phyloP scores from a whole-genome alignment of 352 stramenopile species.

The Phytopythium cucurbitacearum region DNA sequence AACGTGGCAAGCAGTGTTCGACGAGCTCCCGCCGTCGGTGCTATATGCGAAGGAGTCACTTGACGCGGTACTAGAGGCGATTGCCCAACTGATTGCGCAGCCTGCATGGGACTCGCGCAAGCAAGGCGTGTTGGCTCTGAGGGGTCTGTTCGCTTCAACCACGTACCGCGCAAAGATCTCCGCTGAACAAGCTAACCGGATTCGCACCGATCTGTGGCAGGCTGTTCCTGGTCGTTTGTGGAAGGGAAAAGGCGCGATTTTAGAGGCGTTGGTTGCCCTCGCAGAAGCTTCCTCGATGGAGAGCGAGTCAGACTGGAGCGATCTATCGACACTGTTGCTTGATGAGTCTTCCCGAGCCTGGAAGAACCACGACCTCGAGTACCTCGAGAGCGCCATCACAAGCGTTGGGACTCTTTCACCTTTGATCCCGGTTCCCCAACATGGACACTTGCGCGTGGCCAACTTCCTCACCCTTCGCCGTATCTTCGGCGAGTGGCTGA shows the following conservation, averaged over 20 bases:
- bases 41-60: conserved; percentile 45
- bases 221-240: conserved; percentile 67
- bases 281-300: conserved; percentile 14
- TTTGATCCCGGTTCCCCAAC: conserved; percentile 18
- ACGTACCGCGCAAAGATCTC: conserved; percentile 45
- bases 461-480: conserved; percentile 32
- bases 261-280: conserved; percentile 54
- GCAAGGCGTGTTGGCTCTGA: conserved; percentile 61
- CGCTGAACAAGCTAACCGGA: conserved; percentile 33
- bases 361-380: conserved; percentile 59
- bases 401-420: conserved; percentile 47
- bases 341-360: conserved; percentile 58
- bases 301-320: conserved; percentile 1
- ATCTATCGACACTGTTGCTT: conserved; percentile 37
- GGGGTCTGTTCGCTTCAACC: conserved; percentile 39
- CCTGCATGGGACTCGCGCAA: conserved; percentile 72
- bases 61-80: conserved; percentile 32
- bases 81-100: conserved; percentile 49
- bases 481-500: conserved; percentile 35
- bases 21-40: conserved; percentile 63
- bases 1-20: conserved; percentile 55
- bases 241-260: conserved; percentile 68
- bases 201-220: conserved; percentile 43
- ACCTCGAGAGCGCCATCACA: conserved; percentile 61
- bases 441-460: conserved; percentile 18